These are phyloP conservation scores for Blastobotrys indianensis DNA, from an alignment of 1,139 yeast genomes.

Conservation along the genomic window DNA sequence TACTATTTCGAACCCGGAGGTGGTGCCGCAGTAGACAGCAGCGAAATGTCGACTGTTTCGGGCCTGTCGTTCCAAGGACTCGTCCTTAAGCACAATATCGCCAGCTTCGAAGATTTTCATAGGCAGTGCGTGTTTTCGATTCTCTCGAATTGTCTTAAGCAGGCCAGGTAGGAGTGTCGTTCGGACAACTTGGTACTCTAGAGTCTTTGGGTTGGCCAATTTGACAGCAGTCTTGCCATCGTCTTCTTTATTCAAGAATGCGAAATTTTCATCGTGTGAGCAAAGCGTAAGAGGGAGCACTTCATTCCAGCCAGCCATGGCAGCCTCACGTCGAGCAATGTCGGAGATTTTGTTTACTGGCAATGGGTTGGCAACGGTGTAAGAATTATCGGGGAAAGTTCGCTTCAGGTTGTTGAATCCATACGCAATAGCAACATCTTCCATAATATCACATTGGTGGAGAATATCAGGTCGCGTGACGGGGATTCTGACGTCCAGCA, in stretches of 20 bases:
- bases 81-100: conserved; percentile 86
- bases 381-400: conserved; percentile 74
- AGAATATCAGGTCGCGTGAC: conserved; percentile 92
- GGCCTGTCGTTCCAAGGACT: conserved; percentile 77
- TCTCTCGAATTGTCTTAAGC: conserved; percentile 90
- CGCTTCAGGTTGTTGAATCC: conserved; percentile 86
- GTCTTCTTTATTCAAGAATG: conserved; percentile 68
- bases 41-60: conserved; percentile 91
- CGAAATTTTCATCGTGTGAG: conserved; percentile 95
- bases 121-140: conserved; percentile 92
- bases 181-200: conserved; percentile 96
- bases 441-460: conserved; percentile 98
- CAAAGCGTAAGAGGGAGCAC: conserved; percentile 93
- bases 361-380: conserved; percentile 79
- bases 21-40: conserved; percentile 89
- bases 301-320: conserved; percentile 95
- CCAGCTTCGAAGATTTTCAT: conserved; percentile 93
- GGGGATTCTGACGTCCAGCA: conserved; percentile 72
- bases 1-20: conserved; percentile 88
- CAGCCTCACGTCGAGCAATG: conserved; percentile 81
- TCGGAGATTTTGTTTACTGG: conserved; percentile 90
- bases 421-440: conserved; percentile 94
- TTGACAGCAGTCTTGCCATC: conserved; percentile 76
- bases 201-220: conserved; percentile 92
- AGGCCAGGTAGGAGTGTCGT: conserved; percentile 92